phyloP scores from a whole-genome alignment of 2,329 filamentous ascomycete genomes.

The Cladosporium sp. region DNA sequence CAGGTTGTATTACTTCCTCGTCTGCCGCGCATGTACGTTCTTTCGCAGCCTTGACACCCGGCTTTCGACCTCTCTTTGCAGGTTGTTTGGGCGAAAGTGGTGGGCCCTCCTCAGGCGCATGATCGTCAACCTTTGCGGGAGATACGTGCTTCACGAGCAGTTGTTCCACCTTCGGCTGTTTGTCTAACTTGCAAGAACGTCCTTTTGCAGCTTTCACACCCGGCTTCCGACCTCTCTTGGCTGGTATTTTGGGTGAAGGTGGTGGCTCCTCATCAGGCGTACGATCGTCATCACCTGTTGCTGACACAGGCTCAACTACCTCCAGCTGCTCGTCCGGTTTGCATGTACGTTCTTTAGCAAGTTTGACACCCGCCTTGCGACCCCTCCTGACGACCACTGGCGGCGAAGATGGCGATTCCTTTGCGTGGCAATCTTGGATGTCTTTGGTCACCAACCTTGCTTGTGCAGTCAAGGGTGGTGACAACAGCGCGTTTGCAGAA shows the following conservation, averaged over 20 bases:
- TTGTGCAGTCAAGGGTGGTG: not conserved
- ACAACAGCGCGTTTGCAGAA: not conserved
- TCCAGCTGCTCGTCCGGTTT: not conserved
- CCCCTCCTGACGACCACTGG: not conserved
- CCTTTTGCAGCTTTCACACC: not conserved
- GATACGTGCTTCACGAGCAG: too few relatives aligned
- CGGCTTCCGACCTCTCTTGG: conserved; percentile 10
- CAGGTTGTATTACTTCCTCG: not conserved
- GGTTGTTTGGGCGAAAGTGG: not conserved
- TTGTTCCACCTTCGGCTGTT: too few relatives aligned
- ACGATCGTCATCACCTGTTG: not conserved
- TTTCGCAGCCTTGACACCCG: not conserved
- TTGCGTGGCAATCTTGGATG: not conserved
- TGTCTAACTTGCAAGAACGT: too few relatives aligned
- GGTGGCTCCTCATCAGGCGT: not conserved
- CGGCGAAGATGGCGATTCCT: not conserved
- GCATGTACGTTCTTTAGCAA: not conserved
- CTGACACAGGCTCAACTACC: not conserved
- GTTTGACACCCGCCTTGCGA: not conserved
- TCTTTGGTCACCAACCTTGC: not conserved
- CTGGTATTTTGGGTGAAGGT: not conserved
- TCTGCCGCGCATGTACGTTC: not conserved
- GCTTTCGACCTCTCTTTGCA: not conserved
- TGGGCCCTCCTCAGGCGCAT: not conserved
- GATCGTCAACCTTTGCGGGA: too few relatives aligned